These are phyloP conservation scores for Piedraia hortae DNA, from an alignment of 2,329 filamentous ascomycete genomes.

Conservation along the genomic window DNA sequence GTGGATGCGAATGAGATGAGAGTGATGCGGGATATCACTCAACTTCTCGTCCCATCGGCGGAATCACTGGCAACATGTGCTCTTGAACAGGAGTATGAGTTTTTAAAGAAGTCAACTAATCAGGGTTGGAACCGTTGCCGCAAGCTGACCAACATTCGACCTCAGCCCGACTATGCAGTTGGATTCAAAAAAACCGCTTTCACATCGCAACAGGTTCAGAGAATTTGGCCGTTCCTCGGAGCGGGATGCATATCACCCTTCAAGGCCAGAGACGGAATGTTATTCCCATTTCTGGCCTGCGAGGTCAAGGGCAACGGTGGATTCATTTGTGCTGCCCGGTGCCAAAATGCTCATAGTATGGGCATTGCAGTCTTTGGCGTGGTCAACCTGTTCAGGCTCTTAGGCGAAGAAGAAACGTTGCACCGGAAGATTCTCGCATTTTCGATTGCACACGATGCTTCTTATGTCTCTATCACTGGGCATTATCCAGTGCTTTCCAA, in stretches of 20 bases:
- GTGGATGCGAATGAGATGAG: slow-evolving; percentile 12
- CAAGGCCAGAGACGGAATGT: slow-evolving; percentile 11
- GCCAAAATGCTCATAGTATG: slow-evolving; percentile 4
- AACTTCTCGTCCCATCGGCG: slow-evolving; percentile 16
- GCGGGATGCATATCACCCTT: slow-evolving; percentile 4
- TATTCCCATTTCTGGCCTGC: slow-evolving; percentile 4
- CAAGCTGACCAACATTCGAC: slow-evolving; percentile 4
- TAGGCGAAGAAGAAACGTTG: slow-evolving; percentile 1
- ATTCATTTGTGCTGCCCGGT: slow-evolving; percentile 3
- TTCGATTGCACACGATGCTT: slow-evolving; percentile 2
- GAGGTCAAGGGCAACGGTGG: slow-evolving; percentile 4
- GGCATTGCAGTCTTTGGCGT: slow-evolving; percentile 3
- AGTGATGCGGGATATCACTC: slow-evolving; percentile 16
- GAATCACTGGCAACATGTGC: slow-evolving; percentile 13
- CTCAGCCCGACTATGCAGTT: slow-evolving; percentile 4
- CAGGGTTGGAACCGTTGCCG: slow-evolving; percentile 4
- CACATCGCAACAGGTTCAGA: slow-evolving; percentile 3
- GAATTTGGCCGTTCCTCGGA: slow-evolving; percentile 7
- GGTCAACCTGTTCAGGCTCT: slow-evolving; percentile 3
- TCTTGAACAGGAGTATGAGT: no score
- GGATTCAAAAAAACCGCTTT: slow-evolving; percentile 4
- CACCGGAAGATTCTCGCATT: slow-evolving; percentile 3
- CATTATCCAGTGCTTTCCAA: neutral
- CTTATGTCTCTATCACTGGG: neutral
- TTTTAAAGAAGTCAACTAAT: no score